Percentiles rank a stretch among this genome's conserved stretches.
Evolutionary conservation across 805 yeast species (phyloP).

Genomic region (Ogataea zsoltii): DNA sequence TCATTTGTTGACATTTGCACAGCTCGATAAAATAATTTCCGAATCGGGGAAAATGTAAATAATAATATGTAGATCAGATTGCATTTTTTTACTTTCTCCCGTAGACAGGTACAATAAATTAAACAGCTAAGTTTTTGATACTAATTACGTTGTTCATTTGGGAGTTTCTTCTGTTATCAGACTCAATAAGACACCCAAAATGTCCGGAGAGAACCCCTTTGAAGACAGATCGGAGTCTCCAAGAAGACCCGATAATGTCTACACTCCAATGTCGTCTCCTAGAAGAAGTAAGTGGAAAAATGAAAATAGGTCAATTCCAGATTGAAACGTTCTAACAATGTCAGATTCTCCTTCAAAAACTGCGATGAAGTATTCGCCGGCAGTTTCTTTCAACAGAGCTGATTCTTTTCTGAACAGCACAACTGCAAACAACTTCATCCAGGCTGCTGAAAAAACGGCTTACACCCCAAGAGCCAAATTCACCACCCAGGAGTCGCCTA

Average conservation of each 20-base stretch:
- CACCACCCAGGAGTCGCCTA: constrained; percentile 73
- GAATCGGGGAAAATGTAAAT: constrained; percentile 10
- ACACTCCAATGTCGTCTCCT: constrained; percentile 35
- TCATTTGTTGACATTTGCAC: not conserved
- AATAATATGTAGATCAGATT: constrained; percentile 1
- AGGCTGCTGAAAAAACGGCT: constrained; percentile 35
- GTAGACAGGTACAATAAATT: not conserved
- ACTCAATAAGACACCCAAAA: constrained; percentile 3
- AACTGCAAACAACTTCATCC: constrained; percentile 40
- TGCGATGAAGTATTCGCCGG: constrained; percentile 45
- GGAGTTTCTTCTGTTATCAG: too few species aligned
- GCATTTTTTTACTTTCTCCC: not conserved
- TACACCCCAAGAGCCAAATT: constrained; percentile 69
- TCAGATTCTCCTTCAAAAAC: constrained; percentile 37
- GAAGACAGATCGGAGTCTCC: constrained; percentile 30
- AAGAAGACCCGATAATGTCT: constrained; percentile 32
- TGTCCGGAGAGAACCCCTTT: constrained; percentile 32
- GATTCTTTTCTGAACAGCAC: constrained; percentile 32
- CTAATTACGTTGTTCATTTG: too few species aligned
- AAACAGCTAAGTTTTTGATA: constrained; percentile 3
- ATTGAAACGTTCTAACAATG: constrained; percentile 6
- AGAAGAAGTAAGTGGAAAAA: constrained; percentile 22
- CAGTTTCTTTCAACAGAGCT: constrained; percentile 40
- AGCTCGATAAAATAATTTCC: constrained; percentile 8
- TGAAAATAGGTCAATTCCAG: not conserved